These are phyloP conservation scores for Umbellularia californica DNA, from an alignment of 164 flowering plant genomes.

Conservation along the genomic window DNA sequence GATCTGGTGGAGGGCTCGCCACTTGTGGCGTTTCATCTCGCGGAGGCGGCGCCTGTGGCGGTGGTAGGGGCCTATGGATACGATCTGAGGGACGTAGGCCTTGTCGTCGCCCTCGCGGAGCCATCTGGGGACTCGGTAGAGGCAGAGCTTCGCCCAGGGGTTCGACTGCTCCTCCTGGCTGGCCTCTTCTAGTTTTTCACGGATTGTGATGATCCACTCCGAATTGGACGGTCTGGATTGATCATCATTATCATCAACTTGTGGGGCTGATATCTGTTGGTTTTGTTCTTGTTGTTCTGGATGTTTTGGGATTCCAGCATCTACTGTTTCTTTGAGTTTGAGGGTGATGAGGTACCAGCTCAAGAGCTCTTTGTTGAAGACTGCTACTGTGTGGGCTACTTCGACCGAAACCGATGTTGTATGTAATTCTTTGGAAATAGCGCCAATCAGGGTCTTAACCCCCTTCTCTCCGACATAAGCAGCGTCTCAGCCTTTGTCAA, in stretches of 20 bases:
- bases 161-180: conserved; percentile 47
- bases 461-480: no score
- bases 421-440: no score
- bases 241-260: not conserved
- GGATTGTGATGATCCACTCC: conserved; percentile 69
- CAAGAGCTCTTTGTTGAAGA: conserved; percentile 33
- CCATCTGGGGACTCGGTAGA: conserved; percentile 47
- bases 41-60: conserved; percentile 39
- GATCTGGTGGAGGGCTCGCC: conserved; percentile 43
- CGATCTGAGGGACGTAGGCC: conserved; percentile 59
- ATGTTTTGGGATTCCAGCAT: conserved; percentile 14
- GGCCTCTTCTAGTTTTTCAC: conserved; percentile 60
- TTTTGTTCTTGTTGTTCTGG: not conserved
- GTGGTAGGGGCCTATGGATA: conserved; percentile 74
- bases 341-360: conserved; percentile 36
- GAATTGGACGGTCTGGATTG: conserved; percentile 22
- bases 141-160: conserved; percentile 49
- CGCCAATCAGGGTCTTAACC: no score
- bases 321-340: conserved; percentile 31
- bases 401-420: no score
- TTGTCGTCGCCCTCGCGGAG: conserved; percentile 47
- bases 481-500: no score
- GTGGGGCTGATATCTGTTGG: no score
- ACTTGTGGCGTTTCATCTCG: conserved; percentile 65
- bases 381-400: no score